Conservation (phyloP, 257 asterid species). For the Solanum stenotomum region DNA sequence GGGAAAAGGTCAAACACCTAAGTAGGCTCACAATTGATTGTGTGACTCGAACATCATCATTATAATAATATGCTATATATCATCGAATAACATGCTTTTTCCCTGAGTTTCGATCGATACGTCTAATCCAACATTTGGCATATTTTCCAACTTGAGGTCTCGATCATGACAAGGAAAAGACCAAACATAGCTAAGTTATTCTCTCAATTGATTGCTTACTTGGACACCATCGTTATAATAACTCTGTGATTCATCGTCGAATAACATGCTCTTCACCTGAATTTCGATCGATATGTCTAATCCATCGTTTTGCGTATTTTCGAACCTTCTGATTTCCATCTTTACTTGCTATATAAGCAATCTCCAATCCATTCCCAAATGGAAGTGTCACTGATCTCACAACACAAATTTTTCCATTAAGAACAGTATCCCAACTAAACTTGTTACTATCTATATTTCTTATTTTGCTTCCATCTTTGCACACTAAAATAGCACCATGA, state of each 20-base stretch:
- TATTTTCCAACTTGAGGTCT: not conserved
- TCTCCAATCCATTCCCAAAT: conserved; percentile 19
- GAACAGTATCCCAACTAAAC: conserved; percentile 13
- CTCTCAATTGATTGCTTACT: not conserved
- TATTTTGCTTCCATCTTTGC: conserved; percentile 7
- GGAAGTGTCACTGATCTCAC: conserved; percentile 23
- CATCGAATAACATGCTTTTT: conserved; percentile 19
- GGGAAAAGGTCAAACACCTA: not conserved
- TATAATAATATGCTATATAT: not conserved
- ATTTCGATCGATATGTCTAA: conserved; percentile 12
- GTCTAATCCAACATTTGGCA: conserved; percentile 16
- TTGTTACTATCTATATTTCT: not conserved
- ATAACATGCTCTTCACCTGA: conserved; percentile 28
- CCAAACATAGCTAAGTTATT: not conserved
- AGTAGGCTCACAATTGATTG: not conserved
- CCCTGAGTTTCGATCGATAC: conserved; percentile 11
- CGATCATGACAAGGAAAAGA: not conserved
- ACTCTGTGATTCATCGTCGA: conserved; percentile 6
- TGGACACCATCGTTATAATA: not conserved
- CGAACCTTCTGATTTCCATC: not conserved
- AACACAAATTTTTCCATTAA: not conserved
- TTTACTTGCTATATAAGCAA: conserved; percentile 15
- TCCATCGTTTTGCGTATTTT: conserved; percentile 9
- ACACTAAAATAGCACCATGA: conserved; percentile 22
- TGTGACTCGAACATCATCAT: not conserved